Evolutionary conservation across 345 rosid species (phyloP).

Genomic region (Ceriops decandra): DNA sequence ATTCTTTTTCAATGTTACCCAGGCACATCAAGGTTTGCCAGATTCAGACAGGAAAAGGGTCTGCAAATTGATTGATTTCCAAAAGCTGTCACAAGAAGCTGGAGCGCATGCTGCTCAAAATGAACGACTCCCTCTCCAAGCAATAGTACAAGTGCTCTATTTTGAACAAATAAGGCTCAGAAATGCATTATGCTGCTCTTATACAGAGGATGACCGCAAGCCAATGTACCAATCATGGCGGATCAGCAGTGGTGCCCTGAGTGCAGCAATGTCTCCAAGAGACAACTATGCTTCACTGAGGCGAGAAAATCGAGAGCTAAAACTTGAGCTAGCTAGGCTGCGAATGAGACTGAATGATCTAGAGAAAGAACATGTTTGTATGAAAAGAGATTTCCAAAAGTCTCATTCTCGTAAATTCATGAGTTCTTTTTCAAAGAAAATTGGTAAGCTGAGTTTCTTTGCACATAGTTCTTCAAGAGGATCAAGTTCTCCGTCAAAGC

Average conservation of each 20-base stretch:
- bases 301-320: constrained; percentile 88
- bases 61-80: constrained; percentile 79
- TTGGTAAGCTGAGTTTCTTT: constrained; percentile 75
- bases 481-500: constrained; percentile 88
- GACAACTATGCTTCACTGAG: constrained; percentile 95
- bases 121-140: constrained; percentile 91
- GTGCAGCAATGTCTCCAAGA: constrained; percentile 94
- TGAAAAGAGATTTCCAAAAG: constrained; percentile 94
- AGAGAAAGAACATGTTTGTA: constrained; percentile 92
- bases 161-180: constrained; percentile 91
- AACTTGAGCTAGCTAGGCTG: constrained; percentile 84
- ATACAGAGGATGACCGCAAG: constrained; percentile 62
- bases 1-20: constrained; percentile 10
- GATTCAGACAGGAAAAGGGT: constrained; percentile 85
- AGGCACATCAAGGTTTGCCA: constrained; percentile 75
- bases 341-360: constrained; percentile 93
- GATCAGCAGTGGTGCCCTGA: constrained; percentile 85
- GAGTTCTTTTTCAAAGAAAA: constrained; percentile 82
- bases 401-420: constrained; percentile 83
- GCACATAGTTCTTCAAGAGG: constrained; percentile 81
- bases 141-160: constrained; percentile 93
- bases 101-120: constrained; percentile 99
- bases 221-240: constrained; percentile 81
- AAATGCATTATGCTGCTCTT: constrained; percentile 62
- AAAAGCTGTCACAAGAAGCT: constrained; percentile 94